These are phyloP conservation scores for Trichosanthes cucumerina DNA, from an alignment of 306 rosid species.

Conservation along the genomic window DNA sequence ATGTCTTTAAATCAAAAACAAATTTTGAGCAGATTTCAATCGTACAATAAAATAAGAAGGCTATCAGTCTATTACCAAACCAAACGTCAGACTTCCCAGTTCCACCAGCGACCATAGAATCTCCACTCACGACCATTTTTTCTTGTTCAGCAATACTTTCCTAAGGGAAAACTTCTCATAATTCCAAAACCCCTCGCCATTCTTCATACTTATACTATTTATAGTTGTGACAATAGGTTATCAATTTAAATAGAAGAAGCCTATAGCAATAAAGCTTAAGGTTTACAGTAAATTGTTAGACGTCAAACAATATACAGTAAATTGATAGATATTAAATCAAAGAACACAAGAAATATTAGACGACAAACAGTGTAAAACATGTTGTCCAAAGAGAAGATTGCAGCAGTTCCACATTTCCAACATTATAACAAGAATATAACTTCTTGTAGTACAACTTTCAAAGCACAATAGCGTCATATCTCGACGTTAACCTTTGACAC, in stretches of 20 bases:
- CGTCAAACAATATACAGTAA: background rate
- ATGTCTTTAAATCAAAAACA: background rate
- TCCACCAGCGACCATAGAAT: background rate
- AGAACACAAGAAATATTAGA: background rate
- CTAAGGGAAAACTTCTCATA: background rate
- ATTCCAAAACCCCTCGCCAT: background rate
- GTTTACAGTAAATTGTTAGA: background rate
- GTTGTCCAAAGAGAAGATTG: background rate
- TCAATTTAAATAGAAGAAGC: background rate
- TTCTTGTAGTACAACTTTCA: background rate
- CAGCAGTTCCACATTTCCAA: background rate
- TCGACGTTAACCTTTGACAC: background rate
- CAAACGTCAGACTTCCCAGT: background rate
- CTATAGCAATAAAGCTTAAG: background rate
- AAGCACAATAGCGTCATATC: background rate
- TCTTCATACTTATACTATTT: background rate
- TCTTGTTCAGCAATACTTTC: background rate
- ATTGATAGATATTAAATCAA: background rate
- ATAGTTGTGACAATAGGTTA: background rate
- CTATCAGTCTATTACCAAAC: background rate
- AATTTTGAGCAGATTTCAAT: background rate
- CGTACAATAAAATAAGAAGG: background rate
- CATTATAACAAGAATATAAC: background rate
- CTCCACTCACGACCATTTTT: background rate
- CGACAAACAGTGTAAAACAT: background rate